phyloP scores from a whole-genome alignment of 345 rosid genomes.

The Acer negundo region DNA sequence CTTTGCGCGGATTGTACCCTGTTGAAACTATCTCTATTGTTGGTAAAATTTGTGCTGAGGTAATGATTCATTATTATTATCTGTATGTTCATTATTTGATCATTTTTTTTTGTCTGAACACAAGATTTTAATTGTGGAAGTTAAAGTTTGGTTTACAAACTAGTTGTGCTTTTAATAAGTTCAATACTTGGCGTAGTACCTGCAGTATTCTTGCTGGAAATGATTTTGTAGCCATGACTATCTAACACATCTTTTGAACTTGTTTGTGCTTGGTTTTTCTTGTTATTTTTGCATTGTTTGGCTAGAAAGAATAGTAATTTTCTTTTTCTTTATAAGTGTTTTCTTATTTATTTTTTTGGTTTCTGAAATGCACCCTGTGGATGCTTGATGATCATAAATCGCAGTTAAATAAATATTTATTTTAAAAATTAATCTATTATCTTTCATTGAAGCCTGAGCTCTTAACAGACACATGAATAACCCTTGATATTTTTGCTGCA shows the following conservation, averaged over 20 bases:
- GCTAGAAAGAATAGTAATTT: not conserved
- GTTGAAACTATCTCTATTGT: slow-evolving; percentile 86
- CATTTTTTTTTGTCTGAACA: not conserved
- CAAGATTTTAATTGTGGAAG: not conserved
- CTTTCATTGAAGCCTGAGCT: not conserved
- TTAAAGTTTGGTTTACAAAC: not conserved
- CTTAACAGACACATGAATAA: not conserved
- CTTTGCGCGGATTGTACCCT: slow-evolving; percentile 90
- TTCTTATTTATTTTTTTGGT: not conserved
- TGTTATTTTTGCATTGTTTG: not conserved
- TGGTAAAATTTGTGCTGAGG: slow-evolving; percentile 95
- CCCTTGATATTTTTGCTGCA: not conserved
- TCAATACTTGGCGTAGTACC: not conserved
- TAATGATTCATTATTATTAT: slow-evolving; percentile 22
- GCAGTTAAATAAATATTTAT: not conserved
- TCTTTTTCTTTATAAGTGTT: not conserved
- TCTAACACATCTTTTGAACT: not conserved
- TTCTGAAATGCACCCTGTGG: not conserved
- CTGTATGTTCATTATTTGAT: not conserved
- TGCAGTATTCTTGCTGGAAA: not conserved
- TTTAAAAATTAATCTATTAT: not conserved
- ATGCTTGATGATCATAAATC: slow-evolving; percentile 1
- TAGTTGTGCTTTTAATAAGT: not conserved
- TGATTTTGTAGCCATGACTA: not conserved
- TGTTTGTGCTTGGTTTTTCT: not conserved